Percentiles rank a stretch among this genome's conserved stretches.
Evolutionary conservation across 352 stramenopile genomes (phyloP).

Genomic region (Discostella stelligera): DNA sequence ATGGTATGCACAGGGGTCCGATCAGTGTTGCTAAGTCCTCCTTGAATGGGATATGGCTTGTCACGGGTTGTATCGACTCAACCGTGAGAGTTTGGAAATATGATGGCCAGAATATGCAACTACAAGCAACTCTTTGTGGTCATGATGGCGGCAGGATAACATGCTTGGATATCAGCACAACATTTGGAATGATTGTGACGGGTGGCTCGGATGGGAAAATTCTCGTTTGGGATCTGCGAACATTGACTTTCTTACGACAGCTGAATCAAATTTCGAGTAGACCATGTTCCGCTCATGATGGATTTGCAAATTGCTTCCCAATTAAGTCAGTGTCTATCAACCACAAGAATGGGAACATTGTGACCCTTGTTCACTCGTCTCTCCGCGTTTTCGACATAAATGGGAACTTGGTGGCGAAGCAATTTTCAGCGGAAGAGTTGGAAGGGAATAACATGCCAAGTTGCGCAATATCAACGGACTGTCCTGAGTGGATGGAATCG

Average conservation of each 20-base stretch:
- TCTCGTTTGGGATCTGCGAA: conserved; percentile 82
- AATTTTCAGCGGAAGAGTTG: conserved; percentile 54
- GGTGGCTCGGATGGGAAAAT: conserved; percentile 78
- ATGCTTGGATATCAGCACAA: conserved; percentile 77
- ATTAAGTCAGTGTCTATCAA: conserved; percentile 81
- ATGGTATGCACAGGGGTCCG: conserved; percentile 77
- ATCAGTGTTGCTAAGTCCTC: conserved; percentile 76
- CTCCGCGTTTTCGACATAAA: conserved; percentile 83
- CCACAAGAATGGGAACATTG: conserved; percentile 81
- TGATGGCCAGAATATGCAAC: conserved; percentile 70
- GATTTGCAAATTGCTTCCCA: conserved; percentile 39
- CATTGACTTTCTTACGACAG: conserved; percentile 78
- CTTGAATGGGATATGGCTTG: conserved; percentile 77
- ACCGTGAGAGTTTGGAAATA: conserved; percentile 83
- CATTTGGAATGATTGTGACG: conserved; percentile 81
- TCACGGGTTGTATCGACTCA: conserved; percentile 81
- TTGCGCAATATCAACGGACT: conserved; percentile 77
- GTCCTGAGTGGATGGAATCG: conserved; percentile 82
- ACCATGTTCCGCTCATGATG: conserved; percentile 20
- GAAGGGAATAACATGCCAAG: conserved; percentile 53
- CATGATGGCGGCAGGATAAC: conserved; percentile 81
- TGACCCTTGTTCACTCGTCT: conserved; percentile 72
- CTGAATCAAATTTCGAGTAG: conserved; percentile 54
- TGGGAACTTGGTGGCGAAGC: conserved; percentile 73
- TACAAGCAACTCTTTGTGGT: conserved; percentile 79